Conservation (phyloP, 2,329 filamentous ascomycete genomes). For the Fusarium anthophilum region DNA sequence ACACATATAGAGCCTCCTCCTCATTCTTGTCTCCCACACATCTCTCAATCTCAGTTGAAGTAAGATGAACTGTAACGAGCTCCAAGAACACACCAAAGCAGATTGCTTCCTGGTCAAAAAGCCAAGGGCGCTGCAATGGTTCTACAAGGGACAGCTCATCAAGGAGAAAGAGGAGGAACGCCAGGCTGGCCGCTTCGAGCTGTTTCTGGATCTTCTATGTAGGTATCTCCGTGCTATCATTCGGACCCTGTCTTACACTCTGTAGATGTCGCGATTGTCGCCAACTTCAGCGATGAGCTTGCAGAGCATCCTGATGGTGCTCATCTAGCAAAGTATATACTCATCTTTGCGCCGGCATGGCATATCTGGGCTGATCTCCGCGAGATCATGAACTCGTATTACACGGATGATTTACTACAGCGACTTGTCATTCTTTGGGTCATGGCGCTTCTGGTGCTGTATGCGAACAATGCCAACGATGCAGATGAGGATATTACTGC, state of each 20-base stretch:
- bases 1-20: conserved; percentile 1
- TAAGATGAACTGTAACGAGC: conserved; percentile 51
- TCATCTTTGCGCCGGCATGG: conserved; percentile 60
- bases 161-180: conserved; percentile 56
- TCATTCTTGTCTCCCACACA: not conserved
- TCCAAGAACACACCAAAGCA: conserved; percentile 44
- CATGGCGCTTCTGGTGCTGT: conserved; percentile 59
- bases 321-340: conserved; percentile 58
- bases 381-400: conserved; percentile 63
- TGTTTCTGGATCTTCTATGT: conserved; percentile 61
- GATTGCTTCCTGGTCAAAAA: conserved; percentile 50
- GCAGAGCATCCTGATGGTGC: conserved; percentile 55
- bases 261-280: conserved; percentile 57
- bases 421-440: conserved; percentile 60
- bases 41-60: not conserved
- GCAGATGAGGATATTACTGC: conserved; percentile 55
- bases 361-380: conserved; percentile 60
- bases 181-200: conserved; percentile 57
- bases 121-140: conserved; percentile 56
- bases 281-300: conserved; percentile 59
- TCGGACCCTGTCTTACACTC: not conserved
- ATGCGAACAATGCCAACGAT: conserved; percentile 57
- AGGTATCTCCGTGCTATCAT: conserved; percentile 4
- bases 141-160: conserved; percentile 52
- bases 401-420: conserved; percentile 60